Evolutionary conservation across 108 stramenopile species (phyloP), one percentile per base, ranked within the genome.

Genomic region (Cyclotella sp.): DNA sequence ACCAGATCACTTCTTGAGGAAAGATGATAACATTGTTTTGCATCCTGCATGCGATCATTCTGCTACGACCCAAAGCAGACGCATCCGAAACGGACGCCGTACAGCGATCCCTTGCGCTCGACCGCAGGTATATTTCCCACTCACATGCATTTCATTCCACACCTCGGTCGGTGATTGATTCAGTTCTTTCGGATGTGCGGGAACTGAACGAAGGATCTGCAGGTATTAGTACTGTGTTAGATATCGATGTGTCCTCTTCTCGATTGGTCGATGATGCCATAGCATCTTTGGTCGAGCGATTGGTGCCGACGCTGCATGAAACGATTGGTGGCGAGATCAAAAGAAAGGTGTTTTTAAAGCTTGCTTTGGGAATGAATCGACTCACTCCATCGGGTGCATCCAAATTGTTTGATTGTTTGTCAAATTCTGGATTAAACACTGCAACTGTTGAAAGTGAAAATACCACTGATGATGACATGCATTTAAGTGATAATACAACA

Each of bases 281-380:
- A n/a, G 18, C 47, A 24, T 55, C 70, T 14, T 55, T 81, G 13
- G 40, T 77, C 19, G 61, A 71, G 40, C 60, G 53, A 27, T 49
- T 81, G n/a, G 22, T 81, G 44, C 13, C 60, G 19, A 34, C 15
- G 29, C 22, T 76, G 44, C 41, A 46, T 27, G 21, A 58, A 60
- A 75, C 54, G 27, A 58, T 28, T 57, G 15, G 34, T 3, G 18
- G 15, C 16, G 57, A n/a, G 18, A 24, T 68, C 62, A 16, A 54
- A 41, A 43, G 27, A 39, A 18, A 19, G 49, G 12, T 59, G 0
- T 21, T 40, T 13, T 21, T 78, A 0, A 68, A 65, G 18, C 77
- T 86, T 65, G 59, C 46, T 47, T 42, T 80, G 26, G 49, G 70
- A 46, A 81, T 77, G 79, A 86, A 86, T 74, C 68, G 68, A 7